These are phyloP conservation scores for Magnolia officinalis DNA, from an alignment of 164 flowering plant species.

Conservation along the genomic window DNA sequence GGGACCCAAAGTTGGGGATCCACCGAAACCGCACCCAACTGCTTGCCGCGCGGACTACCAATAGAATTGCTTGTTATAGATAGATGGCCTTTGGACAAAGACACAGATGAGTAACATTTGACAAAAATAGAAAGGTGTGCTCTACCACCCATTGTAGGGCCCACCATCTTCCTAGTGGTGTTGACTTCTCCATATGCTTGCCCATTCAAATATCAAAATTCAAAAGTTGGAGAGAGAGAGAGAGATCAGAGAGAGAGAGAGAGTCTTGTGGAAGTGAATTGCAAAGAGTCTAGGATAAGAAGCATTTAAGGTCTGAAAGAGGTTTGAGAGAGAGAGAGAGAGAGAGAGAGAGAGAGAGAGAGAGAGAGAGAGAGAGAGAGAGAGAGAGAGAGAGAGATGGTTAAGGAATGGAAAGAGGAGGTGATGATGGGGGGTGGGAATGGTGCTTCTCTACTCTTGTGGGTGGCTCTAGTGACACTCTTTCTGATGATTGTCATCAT, in stretches of 20 bases:
- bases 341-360: no score
- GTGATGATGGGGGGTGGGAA: conserved; percentile 18
- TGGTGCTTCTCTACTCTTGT: conserved; percentile 17
- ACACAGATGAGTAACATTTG: background rate
- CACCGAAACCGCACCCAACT: no score
- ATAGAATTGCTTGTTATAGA: background rate
- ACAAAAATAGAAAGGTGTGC: no score
- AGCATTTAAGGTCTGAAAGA: no score
- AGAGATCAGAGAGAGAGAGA: no score
- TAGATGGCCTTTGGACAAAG: background rate
- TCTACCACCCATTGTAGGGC: no score
- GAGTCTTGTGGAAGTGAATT: background rate
- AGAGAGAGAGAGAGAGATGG: conserved; percentile 8
- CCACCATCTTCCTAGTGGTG: background rate
- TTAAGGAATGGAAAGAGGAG: conserved; percentile 17
- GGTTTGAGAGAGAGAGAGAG: no score
- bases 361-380: conserved; percentile 6
- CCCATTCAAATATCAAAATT: background rate
- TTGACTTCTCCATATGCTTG: background rate
- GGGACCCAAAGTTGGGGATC: no score
- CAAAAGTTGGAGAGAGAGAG: background rate
- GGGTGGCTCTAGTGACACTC: conserved; percentile 27
- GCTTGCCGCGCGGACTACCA: background rate
- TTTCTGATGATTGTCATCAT: conserved; percentile 28
- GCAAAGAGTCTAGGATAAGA: no score